These are phyloP conservation scores for Pythium folliculosum DNA, from an alignment of 352 stramenopile genomes.

Conservation along the genomic window DNA sequence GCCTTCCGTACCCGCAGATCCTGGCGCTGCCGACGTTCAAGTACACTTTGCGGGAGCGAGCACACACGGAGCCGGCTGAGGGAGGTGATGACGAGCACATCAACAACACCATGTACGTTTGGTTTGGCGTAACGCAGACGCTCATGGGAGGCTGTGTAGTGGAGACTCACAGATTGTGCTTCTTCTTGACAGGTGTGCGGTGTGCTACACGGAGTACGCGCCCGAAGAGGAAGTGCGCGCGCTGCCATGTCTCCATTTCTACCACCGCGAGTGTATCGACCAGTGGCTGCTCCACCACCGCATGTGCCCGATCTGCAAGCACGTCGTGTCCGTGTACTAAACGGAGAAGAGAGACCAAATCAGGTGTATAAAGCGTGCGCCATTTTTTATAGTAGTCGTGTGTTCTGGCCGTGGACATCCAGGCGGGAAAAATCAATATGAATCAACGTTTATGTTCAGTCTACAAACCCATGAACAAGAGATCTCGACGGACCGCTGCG, in stretches of 20 bases:
- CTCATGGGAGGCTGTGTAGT: background rate
- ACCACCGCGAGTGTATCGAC: conserved; percentile 90
- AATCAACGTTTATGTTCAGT: conserved; percentile 19
- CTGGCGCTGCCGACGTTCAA: conserved; percentile 78
- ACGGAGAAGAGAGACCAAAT: background rate
- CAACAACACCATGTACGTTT: conserved; percentile 59
- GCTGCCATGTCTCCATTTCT: conserved; percentile 87
- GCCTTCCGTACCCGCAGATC: conserved; percentile 83
- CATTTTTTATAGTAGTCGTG: background rate
- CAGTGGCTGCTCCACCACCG: conserved; percentile 87
- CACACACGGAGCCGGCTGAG: conserved; percentile 23
- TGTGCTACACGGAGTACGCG: conserved; percentile 84
- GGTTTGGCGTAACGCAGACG: background rate
- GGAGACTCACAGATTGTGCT: background rate
- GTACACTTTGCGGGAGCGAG: conserved; percentile 49
- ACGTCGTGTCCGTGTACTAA: conserved; percentile 78
- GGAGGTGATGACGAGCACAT: conserved; percentile 36
- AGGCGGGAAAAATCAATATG: conserved; percentile 3
- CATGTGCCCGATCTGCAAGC: conserved; percentile 86
- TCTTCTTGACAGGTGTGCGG: conserved; percentile 42
- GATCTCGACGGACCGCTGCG: background rate
- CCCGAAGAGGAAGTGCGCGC: conserved; percentile 74
- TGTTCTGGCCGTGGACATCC: background rate
- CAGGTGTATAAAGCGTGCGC: conserved; percentile 14
- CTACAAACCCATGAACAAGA: conserved; percentile 6